Percentiles rank a stretch among this genome's conserved stretches.
phyloP scores from a whole-genome alignment of 805 yeast species.

The Torulaspora quercuum region DNA sequence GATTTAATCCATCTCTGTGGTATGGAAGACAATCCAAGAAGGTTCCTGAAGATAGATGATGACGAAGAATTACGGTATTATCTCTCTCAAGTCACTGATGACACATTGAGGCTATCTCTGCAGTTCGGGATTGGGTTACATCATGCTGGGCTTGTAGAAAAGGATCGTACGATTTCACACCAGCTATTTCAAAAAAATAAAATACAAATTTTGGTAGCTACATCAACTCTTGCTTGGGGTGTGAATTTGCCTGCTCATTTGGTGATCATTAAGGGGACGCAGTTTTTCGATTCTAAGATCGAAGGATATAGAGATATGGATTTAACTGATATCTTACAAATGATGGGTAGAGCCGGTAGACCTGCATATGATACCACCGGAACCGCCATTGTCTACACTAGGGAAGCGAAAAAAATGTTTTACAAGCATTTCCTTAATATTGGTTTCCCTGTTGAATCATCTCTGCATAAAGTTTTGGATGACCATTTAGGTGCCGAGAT shows the following conservation, averaged over 20 bases:
- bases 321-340: constrained; percentile 92
- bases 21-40: constrained; percentile 50
- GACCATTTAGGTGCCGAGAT: constrained; percentile 97
- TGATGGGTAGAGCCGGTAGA: constrained; percentile 99
- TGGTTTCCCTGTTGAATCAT: constrained; percentile 94
- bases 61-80: constrained; percentile 74
- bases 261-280: constrained; percentile 96
- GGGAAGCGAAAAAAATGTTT: constrained; percentile 77
- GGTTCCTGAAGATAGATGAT: constrained; percentile 69
- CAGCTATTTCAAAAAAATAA: constrained; percentile 79
- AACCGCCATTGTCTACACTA: constrained; percentile 86
- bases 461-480: constrained; percentile 68
- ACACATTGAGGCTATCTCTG: constrained; percentile 70
- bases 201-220: constrained; percentile 86
- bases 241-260: constrained; percentile 97
- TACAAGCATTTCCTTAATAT: constrained; percentile 83
- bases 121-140: constrained; percentile 86
- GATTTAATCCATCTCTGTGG: constrained; percentile 70
- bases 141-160: constrained; percentile 93
- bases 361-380: constrained; percentile 94
- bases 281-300: constrained; percentile 86
- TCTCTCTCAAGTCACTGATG: constrained; percentile 86
- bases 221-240: constrained; percentile 99
- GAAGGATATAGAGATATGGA: constrained; percentile 95
- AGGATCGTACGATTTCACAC: constrained; percentile 86